phyloP scores from a whole-genome alignment of 2,329 filamentous ascomycete genomes.

The Diplodia scrobiculata region DNA sequence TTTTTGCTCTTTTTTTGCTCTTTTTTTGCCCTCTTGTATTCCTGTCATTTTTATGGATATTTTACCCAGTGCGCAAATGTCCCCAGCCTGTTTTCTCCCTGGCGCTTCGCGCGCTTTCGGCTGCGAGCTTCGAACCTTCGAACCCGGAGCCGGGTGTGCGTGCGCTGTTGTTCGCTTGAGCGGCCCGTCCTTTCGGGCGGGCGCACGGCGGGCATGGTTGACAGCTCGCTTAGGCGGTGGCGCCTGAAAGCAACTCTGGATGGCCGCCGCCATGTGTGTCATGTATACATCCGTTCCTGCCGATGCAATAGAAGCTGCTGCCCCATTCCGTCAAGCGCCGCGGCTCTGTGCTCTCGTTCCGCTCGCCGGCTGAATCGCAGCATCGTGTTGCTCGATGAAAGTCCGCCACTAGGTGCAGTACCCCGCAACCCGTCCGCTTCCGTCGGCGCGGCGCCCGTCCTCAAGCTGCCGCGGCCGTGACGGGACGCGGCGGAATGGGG shows the following conservation, averaged over 20 bases:
- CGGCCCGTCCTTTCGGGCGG: background rate
- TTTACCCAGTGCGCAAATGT: background rate
- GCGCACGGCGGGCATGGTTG: background rate
- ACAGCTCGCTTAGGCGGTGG: background rate
- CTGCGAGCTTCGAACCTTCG: background rate
- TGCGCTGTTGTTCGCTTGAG: background rate
- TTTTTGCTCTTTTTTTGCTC: constrained; percentile 20
- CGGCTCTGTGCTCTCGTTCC: background rate
- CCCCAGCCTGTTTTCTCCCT: constrained; percentile 33
- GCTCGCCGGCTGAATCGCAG: background rate
- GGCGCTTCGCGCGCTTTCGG: background rate
- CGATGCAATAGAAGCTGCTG: background rate
- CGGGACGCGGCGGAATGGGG: background rate
- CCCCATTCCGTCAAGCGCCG: constrained; percentile 7
- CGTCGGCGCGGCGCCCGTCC: background rate
- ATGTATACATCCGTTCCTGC: constrained; percentile 8
- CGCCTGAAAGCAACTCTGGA: constrained; percentile 4
- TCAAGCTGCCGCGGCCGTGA: background rate
- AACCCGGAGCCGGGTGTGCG: background rate
- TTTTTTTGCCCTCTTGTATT: background rate
- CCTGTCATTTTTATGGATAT: background rate
- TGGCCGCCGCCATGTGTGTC: constrained; percentile 12
- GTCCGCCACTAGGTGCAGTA: background rate
- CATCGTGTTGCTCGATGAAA: background rate
- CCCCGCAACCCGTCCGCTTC: constrained; percentile 8